phyloP scores from a whole-genome alignment of 2,329 filamentous ascomycete species.

The Aspergillus ruber region DNA sequence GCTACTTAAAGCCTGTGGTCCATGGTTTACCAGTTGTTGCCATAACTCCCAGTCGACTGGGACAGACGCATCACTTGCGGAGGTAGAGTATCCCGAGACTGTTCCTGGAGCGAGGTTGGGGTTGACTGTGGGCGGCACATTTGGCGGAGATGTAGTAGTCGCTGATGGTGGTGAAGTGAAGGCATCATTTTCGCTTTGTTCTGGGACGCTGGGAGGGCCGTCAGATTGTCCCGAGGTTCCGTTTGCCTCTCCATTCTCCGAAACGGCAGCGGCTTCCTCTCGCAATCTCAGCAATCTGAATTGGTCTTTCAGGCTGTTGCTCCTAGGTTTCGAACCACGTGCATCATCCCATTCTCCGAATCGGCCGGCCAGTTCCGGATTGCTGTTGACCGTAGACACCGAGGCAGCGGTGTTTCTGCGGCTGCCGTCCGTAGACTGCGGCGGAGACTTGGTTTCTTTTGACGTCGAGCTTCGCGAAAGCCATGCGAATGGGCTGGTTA shows the following conservation, averaged over 20 bases:
- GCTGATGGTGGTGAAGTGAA: slow-evolving; percentile 16
- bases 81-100: slow-evolving; percentile 70
- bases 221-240: slow-evolving; percentile 38
- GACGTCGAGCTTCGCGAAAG: slow-evolving; percentile 62
- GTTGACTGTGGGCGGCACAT: slow-evolving; percentile 60
- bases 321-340: slow-evolving; percentile 42
- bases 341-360: slow-evolving; percentile 60
- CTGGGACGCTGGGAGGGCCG: slow-evolving; percentile 43
- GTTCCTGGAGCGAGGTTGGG: slow-evolving; percentile 74
- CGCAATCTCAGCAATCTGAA: slow-evolving; percentile 72
- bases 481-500: slow-evolving; percentile 84
- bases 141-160: slow-evolving; percentile 31
- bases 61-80: slow-evolving; percentile 54
- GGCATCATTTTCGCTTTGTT: slow-evolving; percentile 40
- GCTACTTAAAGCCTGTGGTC: slow-evolving; percentile 80
- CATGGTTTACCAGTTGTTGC: slow-evolving; percentile 93
- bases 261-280: slow-evolving; percentile 58
- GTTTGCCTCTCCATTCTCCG: slow-evolving; percentile 51
- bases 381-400: slow-evolving; percentile 69
- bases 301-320: slow-evolving; percentile 66
- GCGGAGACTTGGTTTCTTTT: slow-evolving; percentile 52
- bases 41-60: slow-evolving; percentile 98
- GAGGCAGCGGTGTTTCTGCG: slow-evolving; percentile 75
- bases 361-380: slow-evolving; percentile 69
- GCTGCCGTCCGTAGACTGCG: slow-evolving; percentile 27